phyloP scores from a whole-genome alignment of 148 eudicot genomes.

The Rhododendron griersonianum region DNA sequence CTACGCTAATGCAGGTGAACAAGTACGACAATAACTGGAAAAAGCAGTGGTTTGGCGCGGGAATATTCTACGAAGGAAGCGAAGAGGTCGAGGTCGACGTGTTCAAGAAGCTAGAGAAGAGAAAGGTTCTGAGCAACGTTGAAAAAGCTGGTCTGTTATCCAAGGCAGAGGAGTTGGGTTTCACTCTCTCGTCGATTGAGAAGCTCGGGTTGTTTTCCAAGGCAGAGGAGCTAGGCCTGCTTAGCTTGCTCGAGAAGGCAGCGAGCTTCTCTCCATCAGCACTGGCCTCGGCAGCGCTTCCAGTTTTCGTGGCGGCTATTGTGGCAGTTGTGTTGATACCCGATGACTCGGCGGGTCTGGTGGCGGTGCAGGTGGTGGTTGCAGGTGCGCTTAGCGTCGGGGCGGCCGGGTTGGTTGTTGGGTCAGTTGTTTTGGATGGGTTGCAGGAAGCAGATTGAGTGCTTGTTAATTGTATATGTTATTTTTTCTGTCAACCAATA shows the following conservation, averaged over 20 bases:
- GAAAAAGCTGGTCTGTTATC: slow-evolving; percentile 86
- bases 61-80: slow-evolving; percentile 75
- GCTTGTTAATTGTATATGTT: not conserved
- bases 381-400: slow-evolving; percentile 53
- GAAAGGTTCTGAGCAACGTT: slow-evolving; percentile 76
- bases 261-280: slow-evolving; percentile 59
- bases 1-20: slow-evolving; percentile 48
- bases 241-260: slow-evolving; percentile 64
- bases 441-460: slow-evolving; percentile 84
- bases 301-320: slow-evolving; percentile 59
- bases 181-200: slow-evolving; percentile 86
- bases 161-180: slow-evolving; percentile 74
- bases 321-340: slow-evolving; percentile 63
- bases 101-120: slow-evolving; percentile 77
- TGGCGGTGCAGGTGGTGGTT: slow-evolving; percentile 51
- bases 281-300: slow-evolving; percentile 76
- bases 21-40: slow-evolving; percentile 70
- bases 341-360: slow-evolving; percentile 60
- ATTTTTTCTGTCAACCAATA: not conserved
- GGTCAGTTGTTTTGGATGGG: slow-evolving; percentile 79
- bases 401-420: slow-evolving; percentile 67
- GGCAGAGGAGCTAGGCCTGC: slow-evolving; percentile 81
- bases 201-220: slow-evolving; percentile 76
- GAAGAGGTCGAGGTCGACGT: slow-evolving; percentile 81
- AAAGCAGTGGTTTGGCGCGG: slow-evolving; percentile 90